A percentile compares a stretch with the other conserved stretches of the same genome.
These are phyloP conservation scores for Trematosphaeria pertusa DNA, from an alignment of 2,329 filamentous ascomycete genomes.

Conservation along the genomic window DNA sequence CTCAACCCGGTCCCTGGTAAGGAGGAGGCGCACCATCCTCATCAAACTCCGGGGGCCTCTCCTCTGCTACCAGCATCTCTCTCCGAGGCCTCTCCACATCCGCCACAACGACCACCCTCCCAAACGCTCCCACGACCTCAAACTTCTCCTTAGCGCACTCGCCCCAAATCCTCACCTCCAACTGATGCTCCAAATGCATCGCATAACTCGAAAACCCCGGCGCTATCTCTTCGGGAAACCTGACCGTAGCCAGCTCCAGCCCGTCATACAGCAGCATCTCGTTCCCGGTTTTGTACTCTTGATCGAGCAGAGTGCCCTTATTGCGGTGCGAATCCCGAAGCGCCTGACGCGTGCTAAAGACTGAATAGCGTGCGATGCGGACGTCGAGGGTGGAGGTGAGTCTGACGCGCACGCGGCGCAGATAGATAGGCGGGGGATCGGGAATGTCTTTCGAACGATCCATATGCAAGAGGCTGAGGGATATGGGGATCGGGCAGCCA, in stretches of 20 bases:
- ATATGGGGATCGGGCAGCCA: constrained; percentile 21
- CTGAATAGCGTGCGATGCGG: constrained; percentile 18
- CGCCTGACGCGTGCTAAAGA: constrained; percentile 7
- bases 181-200: constrained; percentile 27
- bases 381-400: constrained; percentile 20
- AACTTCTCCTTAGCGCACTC: constrained; percentile 37
- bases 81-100: not conserved
- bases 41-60: constrained; percentile 2
- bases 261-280: constrained; percentile 26
- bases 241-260: constrained; percentile 18
- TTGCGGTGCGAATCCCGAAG: constrained; percentile 12
- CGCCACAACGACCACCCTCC: not conserved
- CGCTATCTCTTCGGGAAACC: constrained; percentile 7
- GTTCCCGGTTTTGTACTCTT: constrained; percentile 20
- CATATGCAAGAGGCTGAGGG: constrained; percentile 28
- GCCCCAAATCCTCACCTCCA: constrained; percentile 34
- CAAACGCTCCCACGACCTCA: constrained; percentile 14
- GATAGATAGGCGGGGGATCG: constrained; percentile 27
- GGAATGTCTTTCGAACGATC: constrained; percentile 33
- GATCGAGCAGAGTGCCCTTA: constrained; percentile 23
- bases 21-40: constrained; percentile 9
- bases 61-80: not conserved
- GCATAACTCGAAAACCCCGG: constrained; percentile 39
- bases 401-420: constrained; percentile 33
- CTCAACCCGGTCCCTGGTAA: not conserved